phyloP scores from a whole-genome alignment of 2,329 filamentous ascomycete species.

The Cadophora luteo-olivacea region DNA sequence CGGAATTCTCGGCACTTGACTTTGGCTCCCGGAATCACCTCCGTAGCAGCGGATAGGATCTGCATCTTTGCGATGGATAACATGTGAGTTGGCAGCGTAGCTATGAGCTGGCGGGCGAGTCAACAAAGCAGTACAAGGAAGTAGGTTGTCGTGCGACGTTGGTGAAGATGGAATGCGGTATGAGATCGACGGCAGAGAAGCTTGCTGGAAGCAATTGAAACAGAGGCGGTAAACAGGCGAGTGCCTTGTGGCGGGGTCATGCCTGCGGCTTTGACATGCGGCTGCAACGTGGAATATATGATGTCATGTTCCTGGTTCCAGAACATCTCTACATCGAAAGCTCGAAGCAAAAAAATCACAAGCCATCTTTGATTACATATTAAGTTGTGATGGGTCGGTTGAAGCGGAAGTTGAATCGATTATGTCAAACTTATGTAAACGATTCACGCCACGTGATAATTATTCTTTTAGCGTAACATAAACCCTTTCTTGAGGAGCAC shows the following conservation, averaged over 20 bases:
- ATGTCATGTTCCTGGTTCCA: neutral
- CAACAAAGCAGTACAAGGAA: neutral
- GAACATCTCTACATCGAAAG: neutral
- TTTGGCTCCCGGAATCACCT: neutral
- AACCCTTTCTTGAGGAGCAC: too few species aligned
- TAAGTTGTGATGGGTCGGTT: neutral
- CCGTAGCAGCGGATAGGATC: neutral
- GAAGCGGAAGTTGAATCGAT: neutral
- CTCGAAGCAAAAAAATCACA: neutral
- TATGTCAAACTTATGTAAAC: too few species aligned
- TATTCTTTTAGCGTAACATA: too few species aligned
- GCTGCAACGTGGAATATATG: slow-evolving; percentile 3
- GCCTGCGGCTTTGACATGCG: neutral
- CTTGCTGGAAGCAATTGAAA: slow-evolving; percentile 15
- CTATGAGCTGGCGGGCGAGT: neutral
- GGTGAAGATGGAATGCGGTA: slow-evolving; percentile 11
- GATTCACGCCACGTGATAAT: too few species aligned
- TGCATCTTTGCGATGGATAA: neutral
- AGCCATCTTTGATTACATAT: neutral
- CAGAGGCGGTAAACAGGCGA: neutral
- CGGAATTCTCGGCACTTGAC: neutral
- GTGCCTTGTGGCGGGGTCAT: neutral
- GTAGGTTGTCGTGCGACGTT: neutral
- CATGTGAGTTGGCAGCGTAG: neutral
- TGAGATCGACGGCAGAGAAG: slow-evolving; percentile 1